Evolutionary conservation across 2,329 filamentous ascomycete genomes (phyloP).

Genomic region (Diplodia scrobiculata): DNA sequence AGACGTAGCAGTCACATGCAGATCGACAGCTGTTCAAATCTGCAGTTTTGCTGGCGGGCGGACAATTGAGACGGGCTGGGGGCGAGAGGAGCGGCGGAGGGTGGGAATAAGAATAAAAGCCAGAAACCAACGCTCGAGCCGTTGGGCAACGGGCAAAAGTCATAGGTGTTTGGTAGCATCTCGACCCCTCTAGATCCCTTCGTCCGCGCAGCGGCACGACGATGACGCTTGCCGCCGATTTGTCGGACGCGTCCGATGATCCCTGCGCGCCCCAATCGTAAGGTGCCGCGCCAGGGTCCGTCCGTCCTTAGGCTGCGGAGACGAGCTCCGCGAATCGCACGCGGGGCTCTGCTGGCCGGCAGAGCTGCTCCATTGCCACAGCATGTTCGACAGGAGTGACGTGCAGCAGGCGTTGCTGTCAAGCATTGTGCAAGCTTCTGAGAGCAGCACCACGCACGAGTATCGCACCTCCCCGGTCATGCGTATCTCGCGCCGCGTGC

Average conservation of each 20-base stretch:
- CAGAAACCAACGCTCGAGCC: constrained; percentile 7
- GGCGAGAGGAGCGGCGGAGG: not conserved
- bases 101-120: constrained; percentile 16
- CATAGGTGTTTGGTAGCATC: constrained; percentile 21
- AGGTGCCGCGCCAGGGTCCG: constrained; percentile 24
- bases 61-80: not conserved
- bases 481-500: constrained; percentile 13
- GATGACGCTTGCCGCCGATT: constrained; percentile 24
- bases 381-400: not conserved
- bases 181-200: constrained; percentile 27
- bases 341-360: not conserved
- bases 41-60: not conserved
- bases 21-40: not conserved
- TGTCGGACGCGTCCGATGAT: constrained; percentile 4
- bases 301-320: not conserved
- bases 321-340: not conserved
- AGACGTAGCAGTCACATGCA: constrained; percentile 19
- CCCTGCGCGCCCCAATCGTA: constrained; percentile 1
- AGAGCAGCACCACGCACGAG: not conserved
- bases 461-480: not conserved
- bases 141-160: constrained; percentile 11
- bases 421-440: constrained; percentile 4
- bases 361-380: not conserved
- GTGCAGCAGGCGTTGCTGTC: not conserved
- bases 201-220: constrained; percentile 23